Evolutionary conservation across 352 stramenopile genomes (phyloP).

Genomic region (Phytopythium sindhum): DNA sequence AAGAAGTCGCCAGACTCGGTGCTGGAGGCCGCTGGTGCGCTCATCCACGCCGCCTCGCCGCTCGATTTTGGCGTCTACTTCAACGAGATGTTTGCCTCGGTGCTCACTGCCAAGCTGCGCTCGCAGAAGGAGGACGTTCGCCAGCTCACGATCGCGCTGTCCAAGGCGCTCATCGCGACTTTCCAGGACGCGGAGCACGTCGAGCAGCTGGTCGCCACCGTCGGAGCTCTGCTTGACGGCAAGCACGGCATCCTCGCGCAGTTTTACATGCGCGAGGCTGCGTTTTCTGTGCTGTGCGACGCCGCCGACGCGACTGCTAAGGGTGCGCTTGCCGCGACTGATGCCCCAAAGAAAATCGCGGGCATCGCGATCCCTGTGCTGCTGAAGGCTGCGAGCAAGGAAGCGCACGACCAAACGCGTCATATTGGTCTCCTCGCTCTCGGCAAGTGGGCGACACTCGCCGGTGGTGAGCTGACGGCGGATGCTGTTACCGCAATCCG

Average conservation of each 20-base stretch:
- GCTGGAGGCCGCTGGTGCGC: slow-evolving; percentile 49
- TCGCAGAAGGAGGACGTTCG: slow-evolving; percentile 83
- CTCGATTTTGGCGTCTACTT: slow-evolving; percentile 72
- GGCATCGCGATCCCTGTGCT: slow-evolving; percentile 42
- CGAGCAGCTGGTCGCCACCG: slow-evolving; percentile 45
- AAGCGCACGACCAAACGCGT: slow-evolving; percentile 81
- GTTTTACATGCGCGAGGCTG: slow-evolving; percentile 83
- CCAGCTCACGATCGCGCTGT: slow-evolving; percentile 39
- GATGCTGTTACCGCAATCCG: slow-evolving; percentile 42
- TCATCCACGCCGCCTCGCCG: slow-evolving; percentile 42
- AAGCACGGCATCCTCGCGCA: slow-evolving; percentile 85
- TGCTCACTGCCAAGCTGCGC: slow-evolving; percentile 73
- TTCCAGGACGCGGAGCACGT: slow-evolving; percentile 57
- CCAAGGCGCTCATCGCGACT: slow-evolving; percentile 40
- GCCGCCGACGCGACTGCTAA: slow-evolving; percentile 33
- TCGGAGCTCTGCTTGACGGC: slow-evolving; percentile 64
- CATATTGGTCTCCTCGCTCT: slow-evolving; percentile 66
- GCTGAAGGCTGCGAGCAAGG: slow-evolving; percentile 74
- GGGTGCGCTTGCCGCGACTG: slow-evolving; percentile 24
- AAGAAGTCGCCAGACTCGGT: slow-evolving; percentile 81
- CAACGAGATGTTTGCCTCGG: slow-evolving; percentile 53
- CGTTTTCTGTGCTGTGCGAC: slow-evolving; percentile 62
- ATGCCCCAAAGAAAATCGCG: slow-evolving; percentile 39
- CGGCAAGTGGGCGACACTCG: slow-evolving; percentile 68
- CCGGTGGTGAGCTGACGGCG: slow-evolving; percentile 42